Conservation (phyloP, 2,329 filamentous ascomycete genomes). For the Phialophora macrospora region DNA sequence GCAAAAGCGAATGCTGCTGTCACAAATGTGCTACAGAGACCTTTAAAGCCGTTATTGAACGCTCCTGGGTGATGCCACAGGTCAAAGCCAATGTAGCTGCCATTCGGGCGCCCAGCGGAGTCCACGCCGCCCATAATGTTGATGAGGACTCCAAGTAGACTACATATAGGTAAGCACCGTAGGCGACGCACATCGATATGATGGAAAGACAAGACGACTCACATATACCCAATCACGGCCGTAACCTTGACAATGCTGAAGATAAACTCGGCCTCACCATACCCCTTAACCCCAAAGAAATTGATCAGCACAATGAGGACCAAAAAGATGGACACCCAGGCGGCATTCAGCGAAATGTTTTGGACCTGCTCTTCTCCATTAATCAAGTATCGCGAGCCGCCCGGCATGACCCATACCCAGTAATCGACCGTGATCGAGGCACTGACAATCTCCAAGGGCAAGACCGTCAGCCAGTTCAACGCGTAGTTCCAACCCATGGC, state of each 20-base stretch:
- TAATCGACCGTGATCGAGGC: slow-evolving; percentile 78
- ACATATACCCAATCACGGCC: slow-evolving; percentile 82
- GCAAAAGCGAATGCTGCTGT: slow-evolving; percentile 63
- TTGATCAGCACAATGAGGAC: slow-evolving; percentile 75
- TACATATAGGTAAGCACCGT: slow-evolving; percentile 41
- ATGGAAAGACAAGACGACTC: slow-evolving; percentile 39
- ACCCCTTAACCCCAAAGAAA: slow-evolving; percentile 79
- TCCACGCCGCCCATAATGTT: slow-evolving; percentile 67
- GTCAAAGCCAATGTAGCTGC: slow-evolving; percentile 77
- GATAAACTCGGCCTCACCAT: slow-evolving; percentile 81
- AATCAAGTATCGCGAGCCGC: slow-evolving; percentile 19
- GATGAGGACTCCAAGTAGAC: slow-evolving; percentile 75
- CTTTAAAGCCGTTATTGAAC: slow-evolving; percentile 55
- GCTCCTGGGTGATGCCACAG: slow-evolving; percentile 67
- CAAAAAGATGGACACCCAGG: slow-evolving; percentile 73
- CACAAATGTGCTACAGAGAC: slow-evolving; percentile 62
- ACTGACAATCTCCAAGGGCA: slow-evolving; percentile 82
- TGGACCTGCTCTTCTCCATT: slow-evolving; percentile 28
- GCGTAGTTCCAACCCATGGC: slow-evolving; percentile 66
- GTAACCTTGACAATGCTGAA: slow-evolving; percentile 81
- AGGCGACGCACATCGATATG: background rate
- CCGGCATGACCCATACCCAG: slow-evolving; percentile 56
- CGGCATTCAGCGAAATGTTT: slow-evolving; percentile 44
- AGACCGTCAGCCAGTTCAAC: slow-evolving; percentile 78
- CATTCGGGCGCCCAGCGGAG: slow-evolving; percentile 69